A percentile compares a stretch with the other conserved stretches of the same genome.
Evolutionary conservation across 768 basidiomycete genomes (phyloP).

Genomic region (Hygrophorus pudorinus): DNA sequence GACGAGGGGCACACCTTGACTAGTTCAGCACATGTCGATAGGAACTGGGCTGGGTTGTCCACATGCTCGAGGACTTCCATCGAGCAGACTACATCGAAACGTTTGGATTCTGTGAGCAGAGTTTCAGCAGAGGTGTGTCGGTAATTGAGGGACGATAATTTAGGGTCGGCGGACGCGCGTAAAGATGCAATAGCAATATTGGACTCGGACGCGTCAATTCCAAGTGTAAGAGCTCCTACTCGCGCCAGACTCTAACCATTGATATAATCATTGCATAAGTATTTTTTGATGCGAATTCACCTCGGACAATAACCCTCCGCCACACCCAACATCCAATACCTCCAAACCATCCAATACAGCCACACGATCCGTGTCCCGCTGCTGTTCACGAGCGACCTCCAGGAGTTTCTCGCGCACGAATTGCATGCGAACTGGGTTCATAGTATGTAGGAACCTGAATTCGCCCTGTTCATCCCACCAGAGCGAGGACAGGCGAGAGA

Average conservation of each 20-base stretch:
- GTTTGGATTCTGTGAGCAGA: conserved; percentile 50
- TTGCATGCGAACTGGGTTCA: conserved; percentile 86
- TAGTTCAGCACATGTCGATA: conserved; percentile 71
- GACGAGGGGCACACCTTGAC: conserved; percentile 56
- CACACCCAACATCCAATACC: conserved; percentile 89
- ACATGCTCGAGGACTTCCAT: conserved; percentile 99
- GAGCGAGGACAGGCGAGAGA: conserved; percentile 77
- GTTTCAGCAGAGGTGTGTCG: conserved; percentile 66
- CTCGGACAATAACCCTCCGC: conserved; percentile 89
- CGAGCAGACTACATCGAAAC: conserved; percentile 89
- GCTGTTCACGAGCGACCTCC: conserved; percentile 51
- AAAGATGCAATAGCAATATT: conserved; percentile 80
- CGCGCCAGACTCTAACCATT: conserved; percentile 66
- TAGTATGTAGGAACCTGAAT: conserved; percentile 78
- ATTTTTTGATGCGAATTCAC: conserved; percentile 28
- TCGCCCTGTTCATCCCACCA: conserved; percentile 98
- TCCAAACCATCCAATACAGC: conserved; percentile 51
- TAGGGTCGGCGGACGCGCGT: conserved; percentile 74
- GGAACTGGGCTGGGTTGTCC: conserved; percentile 79
- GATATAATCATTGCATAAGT: neutral
- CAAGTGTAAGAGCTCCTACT: conserved; percentile 78
- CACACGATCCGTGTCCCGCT: conserved; percentile 21
- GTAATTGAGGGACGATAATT: conserved; percentile 53
- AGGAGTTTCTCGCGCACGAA: conserved; percentile 73
- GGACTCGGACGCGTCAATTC: conserved; percentile 83